Percentiles rank a stretch among this genome's conserved stretches.
Evolutionary conservation across 2,329 filamentous ascomycete genomes (phyloP).

Genomic region (Colletotrichum abscissum): DNA sequence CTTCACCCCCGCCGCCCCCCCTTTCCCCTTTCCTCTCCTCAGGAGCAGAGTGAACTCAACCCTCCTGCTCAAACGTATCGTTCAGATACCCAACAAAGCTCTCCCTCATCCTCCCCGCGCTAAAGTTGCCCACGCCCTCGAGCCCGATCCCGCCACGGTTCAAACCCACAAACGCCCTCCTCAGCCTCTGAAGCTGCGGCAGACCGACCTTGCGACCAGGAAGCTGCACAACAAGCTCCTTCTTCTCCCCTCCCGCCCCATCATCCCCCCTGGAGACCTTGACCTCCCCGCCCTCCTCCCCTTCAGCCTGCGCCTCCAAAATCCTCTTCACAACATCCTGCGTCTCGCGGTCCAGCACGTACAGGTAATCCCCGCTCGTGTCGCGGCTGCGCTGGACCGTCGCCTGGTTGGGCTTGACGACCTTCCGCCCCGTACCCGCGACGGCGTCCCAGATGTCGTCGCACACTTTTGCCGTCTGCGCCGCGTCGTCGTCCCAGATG

Average conservation of each 20-base stretch:
- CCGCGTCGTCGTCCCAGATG: constrained; percentile 77
- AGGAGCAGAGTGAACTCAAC: constrained; percentile 43
- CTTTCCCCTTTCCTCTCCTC: too few species aligned
- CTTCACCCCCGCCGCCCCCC: too few species aligned
- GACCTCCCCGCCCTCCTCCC: constrained; percentile 63
- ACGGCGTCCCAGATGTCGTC: constrained; percentile 81
- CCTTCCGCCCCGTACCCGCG: constrained; percentile 70
- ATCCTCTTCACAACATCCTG: constrained; percentile 80
- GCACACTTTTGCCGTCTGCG: constrained; percentile 66
- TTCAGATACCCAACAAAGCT: constrained; percentile 76
- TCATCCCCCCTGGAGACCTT: constrained; percentile 52
- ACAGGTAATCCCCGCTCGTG: constrained; percentile 79
- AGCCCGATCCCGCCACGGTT: constrained; percentile 77
- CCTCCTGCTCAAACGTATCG: constrained; percentile 70
- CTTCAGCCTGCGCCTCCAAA: constrained; percentile 77
- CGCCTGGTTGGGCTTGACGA: constrained; percentile 79
- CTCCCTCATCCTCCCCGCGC: constrained; percentile 66
- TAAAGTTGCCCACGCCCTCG: constrained; percentile 65
- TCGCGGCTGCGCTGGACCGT: constrained; percentile 74
- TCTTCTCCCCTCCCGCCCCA: constrained; percentile 30
- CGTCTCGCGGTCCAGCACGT: constrained; percentile 82
- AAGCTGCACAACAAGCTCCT: constrained; percentile 69
- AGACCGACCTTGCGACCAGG: constrained; percentile 75
- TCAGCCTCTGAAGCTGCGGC: constrained; percentile 80
- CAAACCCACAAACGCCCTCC: constrained; percentile 81